Percentiles rank a stretch among this genome's conserved stretches.
phyloP scores from a whole-genome alignment of 2,329 filamentous ascomycete species.

The Aspergillus costaricaensis region DNA sequence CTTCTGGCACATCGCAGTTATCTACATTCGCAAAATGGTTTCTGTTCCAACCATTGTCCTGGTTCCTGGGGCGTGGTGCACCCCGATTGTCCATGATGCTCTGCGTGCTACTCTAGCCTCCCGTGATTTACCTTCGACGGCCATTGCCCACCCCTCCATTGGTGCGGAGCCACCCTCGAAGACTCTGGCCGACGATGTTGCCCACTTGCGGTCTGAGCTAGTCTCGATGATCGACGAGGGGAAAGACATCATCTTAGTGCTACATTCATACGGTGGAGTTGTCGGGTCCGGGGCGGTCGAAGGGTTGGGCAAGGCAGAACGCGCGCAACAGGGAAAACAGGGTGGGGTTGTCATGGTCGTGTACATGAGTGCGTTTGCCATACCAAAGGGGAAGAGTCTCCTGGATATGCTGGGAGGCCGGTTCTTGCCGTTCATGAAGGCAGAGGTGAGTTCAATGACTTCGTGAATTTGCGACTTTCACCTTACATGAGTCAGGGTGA shows the following conservation, averaged over 20 bases:
- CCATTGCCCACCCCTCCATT: conserved; percentile 32
- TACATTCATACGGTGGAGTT: conserved; percentile 40
- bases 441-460: conserved; percentile 20
- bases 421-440: conserved; percentile 22
- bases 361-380: conserved; percentile 40
- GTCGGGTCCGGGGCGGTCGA: conserved; percentile 32
- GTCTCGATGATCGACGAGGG: conserved; percentile 29
- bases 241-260: conserved; percentile 30
- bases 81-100: conserved; percentile 32
- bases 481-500: conserved; percentile 16
- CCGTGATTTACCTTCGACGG: conserved; percentile 36
- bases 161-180: conserved; percentile 35
- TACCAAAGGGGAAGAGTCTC: conserved; percentile 38
- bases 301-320: conserved; percentile 27
- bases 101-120: conserved; percentile 33
- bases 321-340: conserved; percentile 24
- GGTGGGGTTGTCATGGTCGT: conserved; percentile 34
- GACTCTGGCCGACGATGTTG: conserved; percentile 39
- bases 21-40: not conserved
- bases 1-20: not conserved
- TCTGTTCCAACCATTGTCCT: conserved; percentile 35
- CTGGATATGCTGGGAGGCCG: conserved; percentile 29
- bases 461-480: not conserved
- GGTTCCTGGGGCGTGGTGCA: conserved; percentile 45
- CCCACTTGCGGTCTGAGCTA: conserved; percentile 23